Conservation (phyloP, 2,329 filamentous ascomycete species). For the Penicillium aurantiogriseum region DNA sequence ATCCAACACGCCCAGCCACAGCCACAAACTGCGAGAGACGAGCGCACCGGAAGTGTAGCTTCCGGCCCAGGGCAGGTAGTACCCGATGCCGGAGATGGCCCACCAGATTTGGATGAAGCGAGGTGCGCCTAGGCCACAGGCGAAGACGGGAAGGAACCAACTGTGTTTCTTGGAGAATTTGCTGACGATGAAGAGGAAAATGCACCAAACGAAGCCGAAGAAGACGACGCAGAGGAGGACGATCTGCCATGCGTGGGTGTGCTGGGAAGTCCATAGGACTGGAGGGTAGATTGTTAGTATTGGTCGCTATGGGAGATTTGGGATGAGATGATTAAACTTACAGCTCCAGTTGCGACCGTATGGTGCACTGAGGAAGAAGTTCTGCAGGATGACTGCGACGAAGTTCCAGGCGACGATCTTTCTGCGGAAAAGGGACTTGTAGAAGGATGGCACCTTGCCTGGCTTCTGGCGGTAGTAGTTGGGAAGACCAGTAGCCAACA, state of each 20-base stretch:
- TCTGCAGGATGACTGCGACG: slow-evolving; percentile 62
- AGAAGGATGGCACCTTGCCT: slow-evolving; percentile 64
- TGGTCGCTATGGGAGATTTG: background rate
- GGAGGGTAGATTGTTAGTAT: background rate
- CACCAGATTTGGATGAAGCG: slow-evolving; percentile 68
- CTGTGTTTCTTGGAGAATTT: slow-evolving; percentile 58
- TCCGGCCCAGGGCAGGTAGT: slow-evolving; percentile 60
- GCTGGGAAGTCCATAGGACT: slow-evolving; percentile 57
- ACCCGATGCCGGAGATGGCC: slow-evolving; percentile 60
- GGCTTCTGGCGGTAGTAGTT: slow-evolving; percentile 65
- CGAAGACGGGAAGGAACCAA: slow-evolving; percentile 67
- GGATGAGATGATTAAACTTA: background rate
- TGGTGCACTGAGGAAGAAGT: slow-evolving; percentile 65
- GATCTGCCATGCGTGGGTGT: slow-evolving; percentile 57
- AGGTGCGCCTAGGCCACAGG: slow-evolving; percentile 63
- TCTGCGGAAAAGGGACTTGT: slow-evolving; percentile 58
- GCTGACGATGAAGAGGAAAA: slow-evolving; percentile 49
- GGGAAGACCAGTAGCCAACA: slow-evolving; percentile 60
- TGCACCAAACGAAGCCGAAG: slow-evolving; percentile 58
- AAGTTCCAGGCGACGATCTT: slow-evolving; percentile 69
- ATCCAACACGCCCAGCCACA: slow-evolving; percentile 66
- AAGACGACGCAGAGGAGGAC: slow-evolving; percentile 51
- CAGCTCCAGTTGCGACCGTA: slow-evolving; percentile 67
- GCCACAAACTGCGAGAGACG: slow-evolving; percentile 59
- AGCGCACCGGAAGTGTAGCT: slow-evolving; percentile 54